Evolutionary conservation across 176 grass and related monocot genomes (phyloP), one percentile per base, ranked within the genome.

Genomic region (Rhynchospora pubera): DNA sequence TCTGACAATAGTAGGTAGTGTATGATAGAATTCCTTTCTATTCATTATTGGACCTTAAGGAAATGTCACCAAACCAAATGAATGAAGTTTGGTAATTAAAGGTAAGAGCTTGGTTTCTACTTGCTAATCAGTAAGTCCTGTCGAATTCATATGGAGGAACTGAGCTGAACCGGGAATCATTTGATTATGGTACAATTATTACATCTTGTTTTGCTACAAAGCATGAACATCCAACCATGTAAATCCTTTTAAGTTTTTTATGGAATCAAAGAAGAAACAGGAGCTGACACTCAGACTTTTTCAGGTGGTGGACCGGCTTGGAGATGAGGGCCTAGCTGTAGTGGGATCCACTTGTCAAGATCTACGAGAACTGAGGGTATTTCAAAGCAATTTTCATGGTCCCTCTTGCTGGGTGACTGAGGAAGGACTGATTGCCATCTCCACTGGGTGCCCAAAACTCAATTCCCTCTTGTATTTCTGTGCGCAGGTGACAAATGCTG

Each of bases 401-500:
- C 85, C 83, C 16, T 87, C 88, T 81, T 82, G 86, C n/a, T 47
- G 83, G 0, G 94, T 97, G 89, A 97, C 94, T 56, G 94, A 93
- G 64, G 81, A 89, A 69, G 91, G 94, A 10, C 85, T 97, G 78
- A 81, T 97, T 13, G 93, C 93, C 87, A 84, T 97, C 87, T 97
- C 93, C 18, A 70, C 34, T 77, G 93, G 93, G 34, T 97, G 93
- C 82, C 85, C 53, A 26, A 93, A 91, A 43, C 74, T 97, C 39
- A 91, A 81, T 57, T 93, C 91, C 9, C 57, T 97, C 65, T 71
- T 93, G n/a, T 97, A 97, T 82, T 97, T 93, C 26, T 97, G 94
- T 80, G 60, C 88, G 26, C 94, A 97, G 68, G 93, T 97, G 94
- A 97, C 94, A 60, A 97, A 97, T 85, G 89, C 86, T n/a, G 91